Evolutionary conservation across 352 stramenopile species (phyloP).

Genomic region (Globisporangium barbulae): DNA sequence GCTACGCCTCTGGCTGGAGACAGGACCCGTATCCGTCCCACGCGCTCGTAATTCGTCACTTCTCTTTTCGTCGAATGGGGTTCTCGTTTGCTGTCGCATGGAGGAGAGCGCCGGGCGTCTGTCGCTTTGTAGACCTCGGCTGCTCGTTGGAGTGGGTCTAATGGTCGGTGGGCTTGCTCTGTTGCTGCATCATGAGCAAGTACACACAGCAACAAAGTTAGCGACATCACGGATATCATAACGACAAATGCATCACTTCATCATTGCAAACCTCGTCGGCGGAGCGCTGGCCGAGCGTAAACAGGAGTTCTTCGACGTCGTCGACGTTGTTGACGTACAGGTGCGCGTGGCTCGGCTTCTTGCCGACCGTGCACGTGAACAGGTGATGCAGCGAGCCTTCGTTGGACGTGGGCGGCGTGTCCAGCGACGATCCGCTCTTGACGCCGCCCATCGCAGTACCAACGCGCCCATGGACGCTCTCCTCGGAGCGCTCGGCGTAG

Average conservation of each 20-base stretch:
- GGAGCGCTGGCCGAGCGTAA: conserved; percentile 45
- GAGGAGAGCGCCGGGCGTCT: no score
- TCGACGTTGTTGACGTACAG: conserved; percentile 89
- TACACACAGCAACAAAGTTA: neutral
- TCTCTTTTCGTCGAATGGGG: no score
- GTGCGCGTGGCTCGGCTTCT: conserved; percentile 89
- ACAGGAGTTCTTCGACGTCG: conserved; percentile 82
- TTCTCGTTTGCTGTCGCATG: no score
- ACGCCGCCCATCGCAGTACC: neutral
- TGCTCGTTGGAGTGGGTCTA: no score
- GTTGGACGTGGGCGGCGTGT: conserved; percentile 22
- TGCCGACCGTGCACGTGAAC: conserved; percentile 91
- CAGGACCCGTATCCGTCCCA: no score
- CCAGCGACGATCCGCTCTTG: conserved; percentile 14
- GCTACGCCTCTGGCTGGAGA: no score
- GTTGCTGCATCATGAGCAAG: neutral
- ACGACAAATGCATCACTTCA: neutral
- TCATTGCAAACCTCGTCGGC: conserved; percentile 12
- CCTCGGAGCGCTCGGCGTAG: conserved; percentile 83
- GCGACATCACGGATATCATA: neutral
- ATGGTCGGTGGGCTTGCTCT: no score
- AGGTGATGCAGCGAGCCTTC: conserved; percentile 76
- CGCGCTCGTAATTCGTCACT: no score
- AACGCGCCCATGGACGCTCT: conserved; percentile 59
- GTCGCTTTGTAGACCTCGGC: no score